phyloP scores from a whole-genome alignment of 306 rosid species.

The Astragalus glycyphyllos region DNA sequence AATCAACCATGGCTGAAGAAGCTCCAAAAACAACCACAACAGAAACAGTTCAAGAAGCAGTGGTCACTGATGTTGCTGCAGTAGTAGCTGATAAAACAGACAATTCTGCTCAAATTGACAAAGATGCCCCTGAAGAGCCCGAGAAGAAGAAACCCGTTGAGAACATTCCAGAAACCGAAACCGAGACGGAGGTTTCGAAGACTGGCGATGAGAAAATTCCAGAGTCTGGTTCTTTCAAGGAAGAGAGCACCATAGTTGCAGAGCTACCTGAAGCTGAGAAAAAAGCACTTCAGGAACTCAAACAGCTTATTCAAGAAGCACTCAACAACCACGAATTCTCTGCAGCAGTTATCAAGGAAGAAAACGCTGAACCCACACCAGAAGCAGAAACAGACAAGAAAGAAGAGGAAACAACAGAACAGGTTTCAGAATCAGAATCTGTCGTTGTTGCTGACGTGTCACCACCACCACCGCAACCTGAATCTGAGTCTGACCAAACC shows the following conservation, averaged over 20 bases:
- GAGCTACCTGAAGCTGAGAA: constrained; percentile 62
- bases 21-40: constrained; percentile 34
- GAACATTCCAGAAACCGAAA: background rate
- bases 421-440: constrained; percentile 1
- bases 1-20: constrained; percentile 54
- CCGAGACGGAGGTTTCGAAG: constrained; percentile 33
- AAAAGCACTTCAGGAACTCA: constrained; percentile 66
- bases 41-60: constrained; percentile 33
- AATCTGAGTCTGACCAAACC: background rate
- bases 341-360: constrained; percentile 35
- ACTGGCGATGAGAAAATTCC: constrained; percentile 41
- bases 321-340: constrained; percentile 63
- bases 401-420: constrained; percentile 27
- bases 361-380: constrained; percentile 1
- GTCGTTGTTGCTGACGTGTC: constrained; percentile 29
- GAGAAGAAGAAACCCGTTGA: constrained; percentile 30
- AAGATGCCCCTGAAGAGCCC: constrained; percentile 16
- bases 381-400: background rate
- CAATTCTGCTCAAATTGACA: background rate
- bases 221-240: constrained; percentile 55
- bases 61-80: constrained; percentile 37
- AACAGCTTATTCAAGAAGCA: constrained; percentile 59
- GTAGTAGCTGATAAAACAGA: constrained; percentile 20
- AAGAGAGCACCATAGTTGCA: constrained; percentile 63
- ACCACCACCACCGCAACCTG: background rate